Evolutionary conservation across 2,329 filamentous ascomycete genomes (phyloP).

Genomic region (Metarhizium humberi): DNA sequence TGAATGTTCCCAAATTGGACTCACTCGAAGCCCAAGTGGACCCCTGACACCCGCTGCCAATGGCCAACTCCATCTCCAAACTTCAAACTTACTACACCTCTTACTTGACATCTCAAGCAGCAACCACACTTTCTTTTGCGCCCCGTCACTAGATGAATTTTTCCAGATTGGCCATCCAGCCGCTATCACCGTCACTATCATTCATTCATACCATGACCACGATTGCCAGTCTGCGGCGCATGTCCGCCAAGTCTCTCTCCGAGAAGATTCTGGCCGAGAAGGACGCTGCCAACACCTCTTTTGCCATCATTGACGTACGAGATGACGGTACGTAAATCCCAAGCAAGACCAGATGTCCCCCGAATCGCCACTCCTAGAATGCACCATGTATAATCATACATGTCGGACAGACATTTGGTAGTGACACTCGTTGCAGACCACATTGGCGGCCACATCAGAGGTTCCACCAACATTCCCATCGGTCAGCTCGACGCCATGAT

Average conservation of each 20-base stretch:
- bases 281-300: constrained; percentile 29
- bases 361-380: neutral
- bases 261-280: constrained; percentile 47
- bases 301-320: constrained; percentile 81
- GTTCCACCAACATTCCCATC: constrained; percentile 67
- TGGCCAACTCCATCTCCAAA: too few species aligned
- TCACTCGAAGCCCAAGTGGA: neutral
- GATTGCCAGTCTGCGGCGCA: constrained; percentile 54
- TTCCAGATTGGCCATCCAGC: neutral
- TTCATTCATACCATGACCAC: constrained; percentile 32
- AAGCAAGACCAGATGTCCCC: neutral
- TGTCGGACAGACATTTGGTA: neutral
- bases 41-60: too few species aligned
- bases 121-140: neutral
- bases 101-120: too few species aligned
- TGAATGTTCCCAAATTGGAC: too few species aligned
- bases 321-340: constrained; percentile 54
- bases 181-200: neutral
- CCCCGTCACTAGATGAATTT: neutral
- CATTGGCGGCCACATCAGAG: constrained; percentile 80
- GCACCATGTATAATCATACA: too few species aligned
- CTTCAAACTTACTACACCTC: neutral
- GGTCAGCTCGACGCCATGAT: constrained; percentile 63
- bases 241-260: constrained; percentile 61
- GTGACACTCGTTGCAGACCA: constrained; percentile 50